phyloP scores from a whole-genome alignment of 352 stramenopile genomes.

The Pythium sukuiense region DNA sequence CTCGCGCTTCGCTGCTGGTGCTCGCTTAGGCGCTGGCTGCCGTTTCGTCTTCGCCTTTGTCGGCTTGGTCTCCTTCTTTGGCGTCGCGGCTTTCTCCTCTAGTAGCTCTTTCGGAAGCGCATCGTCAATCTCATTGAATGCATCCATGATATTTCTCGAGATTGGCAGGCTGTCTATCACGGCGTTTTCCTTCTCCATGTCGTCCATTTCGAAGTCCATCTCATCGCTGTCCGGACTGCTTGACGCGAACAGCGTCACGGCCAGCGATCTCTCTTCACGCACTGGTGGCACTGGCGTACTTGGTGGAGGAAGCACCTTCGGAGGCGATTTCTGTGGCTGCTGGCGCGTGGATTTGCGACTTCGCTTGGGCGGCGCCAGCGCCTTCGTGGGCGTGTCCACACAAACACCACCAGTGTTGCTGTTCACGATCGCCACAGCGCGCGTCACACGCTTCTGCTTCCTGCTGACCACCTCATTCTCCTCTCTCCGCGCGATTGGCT shows the following conservation, averaged over 20 bases:
- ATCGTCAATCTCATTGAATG: conserved; percentile 15
- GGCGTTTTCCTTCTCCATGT: conserved; percentile 15
- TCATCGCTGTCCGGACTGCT: background rate
- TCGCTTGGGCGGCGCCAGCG: conserved; percentile 39
- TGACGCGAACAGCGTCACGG: background rate
- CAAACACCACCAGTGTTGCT: conserved; percentile 34
- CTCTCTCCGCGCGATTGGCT: background rate
- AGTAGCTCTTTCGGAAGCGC: background rate
- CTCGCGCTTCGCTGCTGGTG: background rate
- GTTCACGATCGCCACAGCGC: conserved; percentile 30
- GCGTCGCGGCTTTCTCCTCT: conserved; percentile 1
- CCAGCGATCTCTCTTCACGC: background rate
- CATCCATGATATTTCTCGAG: conserved; percentile 24
- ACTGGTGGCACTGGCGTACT: background rate
- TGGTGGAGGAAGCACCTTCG: background rate
- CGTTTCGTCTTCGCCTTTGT: background rate
- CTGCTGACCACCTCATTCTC: background rate
- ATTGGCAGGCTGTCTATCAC: background rate
- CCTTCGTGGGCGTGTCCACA: conserved; percentile 49
- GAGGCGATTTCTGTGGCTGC: background rate
- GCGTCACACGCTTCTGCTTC: conserved; percentile 42
- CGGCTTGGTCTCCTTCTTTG: conserved; percentile 1
- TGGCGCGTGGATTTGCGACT: conserved; percentile 25
- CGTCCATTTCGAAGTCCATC: background rate
- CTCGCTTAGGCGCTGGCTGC: background rate